Evolutionary conservation across 2,329 filamentous ascomycete genomes (phyloP).

Genomic region (Fusarium nelsonii): DNA sequence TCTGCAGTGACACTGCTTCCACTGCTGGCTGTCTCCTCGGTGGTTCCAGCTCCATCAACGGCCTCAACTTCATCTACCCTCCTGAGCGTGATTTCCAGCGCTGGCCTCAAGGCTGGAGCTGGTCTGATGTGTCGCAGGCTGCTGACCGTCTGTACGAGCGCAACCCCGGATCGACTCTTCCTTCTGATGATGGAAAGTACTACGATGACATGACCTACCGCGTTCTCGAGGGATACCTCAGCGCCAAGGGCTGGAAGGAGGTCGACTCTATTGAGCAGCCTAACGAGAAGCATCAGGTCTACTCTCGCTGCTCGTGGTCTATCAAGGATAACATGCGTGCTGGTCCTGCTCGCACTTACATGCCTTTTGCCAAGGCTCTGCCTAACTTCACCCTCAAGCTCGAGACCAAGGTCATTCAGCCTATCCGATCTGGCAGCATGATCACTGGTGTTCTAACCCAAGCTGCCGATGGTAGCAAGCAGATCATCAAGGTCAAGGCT

Average conservation of each 20-base stretch:
- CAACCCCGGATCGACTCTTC: slow-evolving; percentile 71
- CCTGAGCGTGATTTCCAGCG: slow-evolving; percentile 45
- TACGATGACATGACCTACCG: slow-evolving; percentile 76
- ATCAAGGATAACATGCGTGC: slow-evolving; percentile 74
- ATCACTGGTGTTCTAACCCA: slow-evolving; percentile 74
- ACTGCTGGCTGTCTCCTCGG: slow-evolving; percentile 46
- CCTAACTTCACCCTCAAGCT: slow-evolving; percentile 75
- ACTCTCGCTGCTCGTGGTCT: slow-evolving; percentile 75
- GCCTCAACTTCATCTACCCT: slow-evolving; percentile 47
- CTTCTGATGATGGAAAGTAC: slow-evolving; percentile 74
- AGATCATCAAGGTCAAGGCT: slow-evolving; percentile 47
- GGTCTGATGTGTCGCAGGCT: slow-evolving; percentile 40
- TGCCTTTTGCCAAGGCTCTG: slow-evolving; percentile 69
- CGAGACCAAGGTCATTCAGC: slow-evolving; percentile 73
- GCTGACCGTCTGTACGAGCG: slow-evolving; percentile 46
- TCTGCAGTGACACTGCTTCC: slow-evolving; percentile 46
- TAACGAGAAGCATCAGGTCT: slow-evolving; percentile 74
- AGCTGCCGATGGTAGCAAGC: slow-evolving; percentile 61
- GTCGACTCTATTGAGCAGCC: slow-evolving; percentile 74
- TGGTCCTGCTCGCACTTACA: slow-evolving; percentile 78
- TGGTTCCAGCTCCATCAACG: slow-evolving; percentile 47
- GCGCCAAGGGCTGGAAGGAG: slow-evolving; percentile 70
- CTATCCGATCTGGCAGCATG: slow-evolving; percentile 70
- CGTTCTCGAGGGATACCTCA: slow-evolving; percentile 69
- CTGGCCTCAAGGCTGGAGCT: slow-evolving; percentile 45